These are phyloP conservation scores for Helichrysum umbraculigerum DNA, from an alignment of 129 eudicot species.

Conservation along the genomic window DNA sequence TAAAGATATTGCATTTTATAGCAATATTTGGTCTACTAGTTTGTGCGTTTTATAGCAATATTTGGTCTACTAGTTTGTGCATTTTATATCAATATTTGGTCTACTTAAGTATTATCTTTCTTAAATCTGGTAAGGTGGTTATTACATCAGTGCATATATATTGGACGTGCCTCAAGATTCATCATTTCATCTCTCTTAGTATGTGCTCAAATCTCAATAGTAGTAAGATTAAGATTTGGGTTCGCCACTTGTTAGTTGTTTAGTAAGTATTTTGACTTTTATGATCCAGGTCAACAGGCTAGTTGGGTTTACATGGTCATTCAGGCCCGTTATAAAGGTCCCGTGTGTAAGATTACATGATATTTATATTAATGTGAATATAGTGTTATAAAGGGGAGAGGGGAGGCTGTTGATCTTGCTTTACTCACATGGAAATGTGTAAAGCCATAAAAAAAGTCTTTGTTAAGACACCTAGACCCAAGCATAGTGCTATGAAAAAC, in stretches of 20 bases:
- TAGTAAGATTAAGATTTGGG: background rate
- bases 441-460: slow-evolving; percentile 15
- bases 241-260: slow-evolving; percentile 18
- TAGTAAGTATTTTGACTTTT: slow-evolving; percentile 12
- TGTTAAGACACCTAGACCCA: slow-evolving; percentile 23
- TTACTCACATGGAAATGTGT: slow-evolving; percentile 34
- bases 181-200: background rate
- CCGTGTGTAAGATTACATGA: background rate
- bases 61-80: background rate
- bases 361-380: slow-evolving; percentile 17
- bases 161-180: background rate
- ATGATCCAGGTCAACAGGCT: slow-evolving; percentile 4
- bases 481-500: slow-evolving; percentile 16
- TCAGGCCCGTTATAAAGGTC: slow-evolving; percentile 16
- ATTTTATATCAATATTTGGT: background rate
- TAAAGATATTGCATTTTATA: background rate
- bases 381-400: slow-evolving; percentile 17
- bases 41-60: too few species aligned
- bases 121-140: background rate
- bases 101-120: background rate
- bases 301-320: slow-evolving; percentile 24
- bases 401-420: slow-evolving; percentile 36
- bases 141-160: too few species aligned
- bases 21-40: background rate
- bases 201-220: slow-evolving; percentile 17